phyloP scores from a whole-genome alignment of 164 flowering plant species.

The Vitis rupestris region DNA sequence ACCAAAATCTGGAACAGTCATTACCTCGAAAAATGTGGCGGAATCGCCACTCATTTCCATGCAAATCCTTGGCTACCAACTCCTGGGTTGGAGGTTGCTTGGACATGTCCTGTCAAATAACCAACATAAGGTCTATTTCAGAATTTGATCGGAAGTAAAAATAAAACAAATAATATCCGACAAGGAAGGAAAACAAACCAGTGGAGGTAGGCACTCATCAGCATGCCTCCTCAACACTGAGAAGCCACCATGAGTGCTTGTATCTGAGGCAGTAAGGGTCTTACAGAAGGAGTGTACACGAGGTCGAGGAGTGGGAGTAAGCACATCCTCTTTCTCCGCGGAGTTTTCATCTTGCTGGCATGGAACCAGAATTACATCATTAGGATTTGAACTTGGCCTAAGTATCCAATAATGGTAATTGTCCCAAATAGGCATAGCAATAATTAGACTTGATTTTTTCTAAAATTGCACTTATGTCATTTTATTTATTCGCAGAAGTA shows the following conservation, averaged over 20 bases:
- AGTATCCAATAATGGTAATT: no score
- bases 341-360: slow-evolving; percentile 72
- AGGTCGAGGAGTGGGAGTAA: slow-evolving; percentile 53
- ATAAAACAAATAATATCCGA: not conserved
- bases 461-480: no score
- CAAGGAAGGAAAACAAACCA: slow-evolving; percentile 43
- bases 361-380: not conserved
- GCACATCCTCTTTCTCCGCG: slow-evolving; percentile 53
- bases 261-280: slow-evolving; percentile 93
- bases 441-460: no score
- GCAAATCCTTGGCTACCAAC: slow-evolving; percentile 89
- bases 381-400: not conserved
- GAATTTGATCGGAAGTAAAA: not conserved
- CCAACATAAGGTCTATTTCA: not conserved
- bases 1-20: not conserved
- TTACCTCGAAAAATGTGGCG: slow-evolving; percentile 86
- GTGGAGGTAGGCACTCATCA: slow-evolving; percentile 91
- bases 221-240: slow-evolving; percentile 96
- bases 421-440: no score
- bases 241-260: slow-evolving; percentile 98
- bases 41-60: slow-evolving; percentile 91
- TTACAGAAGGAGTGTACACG: slow-evolving; percentile 95
- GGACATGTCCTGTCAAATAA: slow-evolving; percentile 74
- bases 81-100: slow-evolving; percentile 98
- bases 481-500: no score